Evolutionary conservation across 805 yeast species (phyloP), one percentile per base, ranked within the genome.

Genomic region (Lipomyces starkeyi): DNA sequence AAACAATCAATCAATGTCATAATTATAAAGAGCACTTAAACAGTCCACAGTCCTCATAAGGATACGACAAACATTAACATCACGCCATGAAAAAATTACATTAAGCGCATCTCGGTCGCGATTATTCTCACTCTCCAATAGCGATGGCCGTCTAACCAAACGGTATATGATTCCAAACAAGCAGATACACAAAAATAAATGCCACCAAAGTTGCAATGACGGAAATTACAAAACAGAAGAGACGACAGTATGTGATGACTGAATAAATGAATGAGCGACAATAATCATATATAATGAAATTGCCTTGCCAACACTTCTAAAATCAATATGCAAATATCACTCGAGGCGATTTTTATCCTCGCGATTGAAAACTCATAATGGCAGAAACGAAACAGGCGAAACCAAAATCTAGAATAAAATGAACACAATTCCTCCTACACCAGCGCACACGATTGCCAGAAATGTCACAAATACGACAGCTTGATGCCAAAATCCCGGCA

Each of bases 401-500:
- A 43, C 22, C 22, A 27, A 55, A 37, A 11, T 35, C 52, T 52
- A 67, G 29, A 64, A 54, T 20, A 67, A 20, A 20, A 67, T 60
- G 43, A 63, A 56, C 17, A 69, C n/a, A 54, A 82, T 75, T 0
- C 86, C 84, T 6, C 84, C 79, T 22, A 84, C 81, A 22, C 85
- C 83, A 43, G 83, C 73, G 25, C 81, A 73, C 4, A 84, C 80
- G 17, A 82, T 79, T 2, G 80, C 58, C 37, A 81, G 65, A 65
- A 84, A 80, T 1, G 80, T 76, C 2, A 78, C 59, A 80, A 85
- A 84, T 22, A 85, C 84, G 11, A 80, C 69, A 0, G 79, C 72
- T 40, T 81, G 82, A 69, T 84, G 86, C 78, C 82, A 77, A 69
- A 80, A 63, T 2, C 81, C 80, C 1, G 84, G 81, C 11, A 74